A percentile compares a stretch with the other conserved stretches of the same genome.
Evolutionary conservation across 805 yeast species (phyloP).

Genomic region (Hanseniaspora lachancei): DNA sequence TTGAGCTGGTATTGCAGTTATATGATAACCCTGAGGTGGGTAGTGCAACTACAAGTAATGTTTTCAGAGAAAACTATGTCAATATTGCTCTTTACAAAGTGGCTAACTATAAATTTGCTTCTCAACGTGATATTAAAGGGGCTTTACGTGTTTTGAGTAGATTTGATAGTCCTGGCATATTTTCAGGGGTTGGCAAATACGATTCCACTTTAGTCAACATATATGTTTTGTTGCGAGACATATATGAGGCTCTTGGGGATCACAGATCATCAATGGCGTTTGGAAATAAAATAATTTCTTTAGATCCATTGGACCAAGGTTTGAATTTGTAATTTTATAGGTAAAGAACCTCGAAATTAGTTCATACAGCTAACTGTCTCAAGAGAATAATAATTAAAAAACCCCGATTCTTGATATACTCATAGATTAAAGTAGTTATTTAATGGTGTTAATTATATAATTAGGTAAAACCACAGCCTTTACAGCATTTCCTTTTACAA

Average conservation of each 20-base stretch:
- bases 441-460: constrained; percentile 61
- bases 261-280: neutral
- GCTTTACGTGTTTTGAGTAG: neutral
- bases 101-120: neutral
- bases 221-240: neutral
- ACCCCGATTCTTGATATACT: neutral
- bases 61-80: constrained; percentile 7
- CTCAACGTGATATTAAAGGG: neutral
- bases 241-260: neutral
- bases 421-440: constrained; percentile 24
- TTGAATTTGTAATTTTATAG: neutral
- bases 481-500: constrained; percentile 75
- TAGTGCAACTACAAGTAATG: neutral
- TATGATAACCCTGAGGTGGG: neutral
- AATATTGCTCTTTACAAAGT: constrained; percentile 3
- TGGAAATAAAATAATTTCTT: neutral
- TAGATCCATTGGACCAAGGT: neutral
- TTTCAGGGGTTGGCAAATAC: neutral
- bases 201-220: constrained; percentile 2
- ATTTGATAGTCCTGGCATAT: neutral
- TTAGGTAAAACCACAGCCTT: constrained; percentile 66
- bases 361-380: neutral
- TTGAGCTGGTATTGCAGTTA: constrained; percentile 15
- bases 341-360: neutral
- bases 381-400: neutral